Evolutionary conservation across 192 early-diverging fungal genomes (phyloP), one percentile per base, ranked within the genome.

Genomic region (Podila clonocystis): DNA sequence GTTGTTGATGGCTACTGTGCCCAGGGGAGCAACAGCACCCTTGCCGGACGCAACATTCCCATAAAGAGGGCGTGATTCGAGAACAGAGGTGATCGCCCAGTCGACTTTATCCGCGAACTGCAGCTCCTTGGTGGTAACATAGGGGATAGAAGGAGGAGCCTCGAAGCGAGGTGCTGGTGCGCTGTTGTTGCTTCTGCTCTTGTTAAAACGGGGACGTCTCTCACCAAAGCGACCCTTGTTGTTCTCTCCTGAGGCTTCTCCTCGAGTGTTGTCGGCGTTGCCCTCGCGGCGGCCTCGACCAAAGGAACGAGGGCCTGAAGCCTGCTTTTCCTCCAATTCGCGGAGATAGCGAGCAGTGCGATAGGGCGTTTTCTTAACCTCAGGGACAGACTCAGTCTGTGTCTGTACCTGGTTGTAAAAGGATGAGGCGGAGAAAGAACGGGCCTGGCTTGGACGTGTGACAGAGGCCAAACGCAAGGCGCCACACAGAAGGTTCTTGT

Each of bases 81-180:
- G 33, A 55, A 80, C 71, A 15, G 77, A 80, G 24, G 66, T 58
- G 9, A 80, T 58, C 45, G 72, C 77, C 77, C 77, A 80, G 45
- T 80, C 70, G 20, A 69, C 58, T 31, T 72, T 58, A 4, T 73
- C 70, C 7, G 62, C 38, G 36, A 80, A 80, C 63, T 69, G 70
- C 15, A 80, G 55, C 62, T 80, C 77, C 62, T 50, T 80, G 30
- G 65, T 65, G 30, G 55, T 41, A 7, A 73, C 62, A 15, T 80
- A 80, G 15, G 77, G 66, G 34, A 80, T 68, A 0, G 36, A 29
- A 0, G 77, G 70, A 15, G 22, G 66, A 17, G 77, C 20, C 34
- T 80, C 26, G 58, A 80, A 80, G 12, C 63, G 55, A 29, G 71
- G 66, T 33, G 48, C 48, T 22, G 75, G 61, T 9, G 45, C 28